Conservation (phyloP, 1,284 basidiomycete species). For the Grifola frondosa region DNA sequence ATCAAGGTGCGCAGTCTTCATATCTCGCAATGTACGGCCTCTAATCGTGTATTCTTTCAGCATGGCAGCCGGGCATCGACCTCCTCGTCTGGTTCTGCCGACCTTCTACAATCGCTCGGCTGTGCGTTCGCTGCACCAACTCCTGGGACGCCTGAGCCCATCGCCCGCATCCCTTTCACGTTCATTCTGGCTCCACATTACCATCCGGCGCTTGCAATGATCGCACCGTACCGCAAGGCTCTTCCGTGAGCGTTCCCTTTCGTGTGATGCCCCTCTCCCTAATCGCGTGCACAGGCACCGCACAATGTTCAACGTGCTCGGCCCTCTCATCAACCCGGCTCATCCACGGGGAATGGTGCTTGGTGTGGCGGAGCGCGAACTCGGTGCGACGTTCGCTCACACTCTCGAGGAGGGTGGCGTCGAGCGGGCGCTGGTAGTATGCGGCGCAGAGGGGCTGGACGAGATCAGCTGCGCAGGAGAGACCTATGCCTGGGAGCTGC, state of each 20-base stretch:
- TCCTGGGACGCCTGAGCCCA: constrained; percentile 51
- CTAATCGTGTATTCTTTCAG: constrained; percentile 38
- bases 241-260: constrained; percentile 57
- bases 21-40: neutral
- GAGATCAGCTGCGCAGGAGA: constrained; percentile 93
- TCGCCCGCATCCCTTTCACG: constrained; percentile 74
- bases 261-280: neutral
- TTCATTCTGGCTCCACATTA: constrained; percentile 95
- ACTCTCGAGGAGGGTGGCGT: constrained; percentile 72
- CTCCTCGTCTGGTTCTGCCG: constrained; percentile 92
- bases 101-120: constrained; percentile 84
- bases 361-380: constrained; percentile 82
- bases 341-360: constrained; percentile 85
- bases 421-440: constrained; percentile 87
- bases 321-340: constrained; percentile 93
- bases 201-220: constrained; percentile 83
- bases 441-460: constrained; percentile 89
- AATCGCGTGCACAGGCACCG: constrained; percentile 49
- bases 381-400: constrained; percentile 85
- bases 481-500: constrained; percentile 75
- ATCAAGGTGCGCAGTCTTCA: constrained; percentile 68
- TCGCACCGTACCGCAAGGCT: constrained; percentile 83
- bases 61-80: constrained; percentile 94
- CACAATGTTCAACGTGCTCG: constrained; percentile 96
- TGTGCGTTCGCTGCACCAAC: constrained; percentile 77